phyloP scores from a whole-genome alignment of 2,329 filamentous ascomycete species.

The Emydomyces testavorans region DNA sequence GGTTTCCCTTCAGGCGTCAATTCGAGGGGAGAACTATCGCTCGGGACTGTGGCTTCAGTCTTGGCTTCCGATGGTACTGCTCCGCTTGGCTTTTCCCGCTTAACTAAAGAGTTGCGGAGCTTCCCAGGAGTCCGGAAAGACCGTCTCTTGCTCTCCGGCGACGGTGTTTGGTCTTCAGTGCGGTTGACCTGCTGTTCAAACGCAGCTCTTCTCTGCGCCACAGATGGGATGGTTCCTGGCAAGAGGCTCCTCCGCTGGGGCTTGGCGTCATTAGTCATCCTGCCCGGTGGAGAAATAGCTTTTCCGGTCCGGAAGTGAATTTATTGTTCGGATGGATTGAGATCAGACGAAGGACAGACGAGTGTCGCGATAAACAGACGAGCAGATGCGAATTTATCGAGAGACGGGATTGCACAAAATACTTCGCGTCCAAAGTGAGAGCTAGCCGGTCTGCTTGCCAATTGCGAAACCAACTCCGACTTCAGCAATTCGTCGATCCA shows the following conservation, averaged over 20 bases:
- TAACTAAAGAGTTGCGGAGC: conserved; percentile 1
- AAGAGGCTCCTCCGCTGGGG: conserved; percentile 12
- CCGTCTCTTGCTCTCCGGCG: conserved; percentile 7
- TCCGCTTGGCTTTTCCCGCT: not conserved
- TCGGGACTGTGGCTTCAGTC: not conserved
- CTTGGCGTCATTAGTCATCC: conserved; percentile 10
- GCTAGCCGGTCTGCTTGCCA: not conserved
- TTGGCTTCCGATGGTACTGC: conserved; percentile 2
- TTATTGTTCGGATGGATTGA: too few species aligned
- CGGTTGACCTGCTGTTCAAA: conserved; percentile 15
- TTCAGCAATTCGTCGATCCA: conserved; percentile 8
- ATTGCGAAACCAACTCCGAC: not conserved
- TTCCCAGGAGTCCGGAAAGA: conserved; percentile 2
- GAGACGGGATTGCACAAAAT: not conserved
- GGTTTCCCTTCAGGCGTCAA: conserved; percentile 1
- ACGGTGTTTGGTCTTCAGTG: not conserved
- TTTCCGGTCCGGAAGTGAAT: conserved; percentile 6
- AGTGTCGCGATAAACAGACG: not conserved
- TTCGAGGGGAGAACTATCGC: not conserved
- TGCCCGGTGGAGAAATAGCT: conserved; percentile 8
- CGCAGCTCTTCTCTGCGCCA: conserved; percentile 19
- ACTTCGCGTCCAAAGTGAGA: not conserved
- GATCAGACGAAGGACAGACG: not conserved
- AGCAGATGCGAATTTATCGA: not conserved
- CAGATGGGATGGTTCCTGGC: conserved; percentile 14